A percentile compares a stretch with the other conserved stretches of the same genome.
phyloP scores from a whole-genome alignment of 257 asterid genomes.

The Fraxinus cuspidata region DNA sequence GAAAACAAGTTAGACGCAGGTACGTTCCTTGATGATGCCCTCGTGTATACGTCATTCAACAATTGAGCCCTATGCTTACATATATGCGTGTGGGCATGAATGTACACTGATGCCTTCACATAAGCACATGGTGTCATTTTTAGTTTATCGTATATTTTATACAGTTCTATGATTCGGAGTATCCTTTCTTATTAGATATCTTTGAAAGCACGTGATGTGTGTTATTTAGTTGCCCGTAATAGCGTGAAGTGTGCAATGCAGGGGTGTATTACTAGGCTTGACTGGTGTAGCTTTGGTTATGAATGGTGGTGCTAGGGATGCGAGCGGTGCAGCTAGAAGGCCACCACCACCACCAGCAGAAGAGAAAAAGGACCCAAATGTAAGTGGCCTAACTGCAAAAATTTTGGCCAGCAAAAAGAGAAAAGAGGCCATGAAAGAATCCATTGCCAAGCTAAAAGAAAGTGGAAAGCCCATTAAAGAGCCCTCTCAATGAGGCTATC shows the following conservation, averaged over 20 bases:
- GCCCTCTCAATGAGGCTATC: slow-evolving; percentile 37
- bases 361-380: slow-evolving; percentile 83
- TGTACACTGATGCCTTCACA: background rate
- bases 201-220: background rate
- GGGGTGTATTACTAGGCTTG: slow-evolving; percentile 59
- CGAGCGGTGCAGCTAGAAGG: slow-evolving; percentile 67
- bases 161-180: too few species aligned
- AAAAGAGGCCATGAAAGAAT: slow-evolving; percentile 82
- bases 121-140: background rate
- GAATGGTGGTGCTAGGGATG: slow-evolving; percentile 36
- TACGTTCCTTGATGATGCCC: background rate
- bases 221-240: background rate
- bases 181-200: too few species aligned
- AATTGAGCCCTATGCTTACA: background rate
- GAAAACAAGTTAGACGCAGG: slow-evolving; percentile 53
- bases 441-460: slow-evolving; percentile 59
- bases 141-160: background rate
- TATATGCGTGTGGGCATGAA: background rate
- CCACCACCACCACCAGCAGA: slow-evolving; percentile 79
- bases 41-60: background rate
- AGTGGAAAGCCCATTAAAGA: slow-evolving; percentile 53
- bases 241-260: slow-evolving; percentile 34
- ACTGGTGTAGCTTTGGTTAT: slow-evolving; percentile 44
- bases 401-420: slow-evolving; percentile 87
- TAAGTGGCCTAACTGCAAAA: slow-evolving; percentile 69